Evolutionary conservation across 164 flowering plant genomes (phyloP).

Genomic region (Vitis amurensis): DNA sequence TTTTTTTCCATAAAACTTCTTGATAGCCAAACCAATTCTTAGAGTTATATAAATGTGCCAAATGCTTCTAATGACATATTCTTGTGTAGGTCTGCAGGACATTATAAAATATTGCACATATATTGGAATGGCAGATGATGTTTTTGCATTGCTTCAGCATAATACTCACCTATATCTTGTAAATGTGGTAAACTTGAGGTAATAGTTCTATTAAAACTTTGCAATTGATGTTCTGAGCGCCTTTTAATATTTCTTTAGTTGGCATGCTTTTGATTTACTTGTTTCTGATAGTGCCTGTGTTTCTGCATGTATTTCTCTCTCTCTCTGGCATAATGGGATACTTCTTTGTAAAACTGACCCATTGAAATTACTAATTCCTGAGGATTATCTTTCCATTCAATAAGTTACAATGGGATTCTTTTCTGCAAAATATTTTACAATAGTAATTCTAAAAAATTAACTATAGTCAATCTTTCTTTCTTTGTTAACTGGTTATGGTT

Average conservation of each 20-base stretch:
- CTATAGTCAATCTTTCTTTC: no score
- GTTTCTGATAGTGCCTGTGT: neutral
- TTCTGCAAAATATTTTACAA: no score
- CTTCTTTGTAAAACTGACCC: no score
- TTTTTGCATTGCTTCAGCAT: conserved; percentile 87
- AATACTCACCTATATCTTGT: conserved; percentile 82
- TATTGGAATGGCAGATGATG: conserved; percentile 96
- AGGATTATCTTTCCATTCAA: no score
- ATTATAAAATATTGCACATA: conserved; percentile 74
- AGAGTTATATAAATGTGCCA: neutral
- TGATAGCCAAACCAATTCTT: neutral
- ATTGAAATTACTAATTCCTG: no score
- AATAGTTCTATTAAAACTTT: neutral
- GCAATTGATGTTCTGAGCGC: neutral
- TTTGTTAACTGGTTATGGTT: no score
- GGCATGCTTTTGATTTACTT: neutral
- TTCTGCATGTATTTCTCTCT: no score
- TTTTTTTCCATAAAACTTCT: neutral
- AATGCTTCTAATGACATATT: conserved; percentile 3
- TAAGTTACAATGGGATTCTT: no score
- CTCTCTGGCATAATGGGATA: no score
- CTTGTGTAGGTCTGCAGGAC: conserved; percentile 66
- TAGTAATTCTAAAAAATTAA: no score
- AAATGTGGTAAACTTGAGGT: conserved; percentile 91
- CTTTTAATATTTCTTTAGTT: neutral